Percentiles rank a stretch among this genome's conserved stretches.
Evolutionary conservation across 2,329 filamentous ascomycete species (phyloP).

Genomic region (Dactylellina haptotyla): DNA sequence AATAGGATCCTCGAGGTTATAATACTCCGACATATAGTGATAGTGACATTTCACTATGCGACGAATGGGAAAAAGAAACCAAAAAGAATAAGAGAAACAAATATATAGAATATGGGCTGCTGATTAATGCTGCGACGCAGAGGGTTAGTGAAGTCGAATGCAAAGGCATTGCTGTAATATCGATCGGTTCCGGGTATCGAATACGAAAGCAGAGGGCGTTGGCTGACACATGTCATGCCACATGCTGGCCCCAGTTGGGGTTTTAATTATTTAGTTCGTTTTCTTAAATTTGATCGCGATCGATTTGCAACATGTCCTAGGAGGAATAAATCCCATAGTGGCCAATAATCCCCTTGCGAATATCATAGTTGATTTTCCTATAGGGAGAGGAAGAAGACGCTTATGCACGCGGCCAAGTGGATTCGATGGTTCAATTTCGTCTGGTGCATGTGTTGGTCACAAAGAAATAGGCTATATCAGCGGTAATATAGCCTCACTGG

Average conservation of each 20-base stretch:
- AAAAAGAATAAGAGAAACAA: no score
- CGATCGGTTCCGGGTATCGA: conserved; percentile 8
- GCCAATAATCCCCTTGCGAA: conserved; percentile 22
- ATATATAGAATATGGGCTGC: no score
- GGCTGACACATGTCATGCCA: not conserved
- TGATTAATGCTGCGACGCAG: no score
- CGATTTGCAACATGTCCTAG: not conserved
- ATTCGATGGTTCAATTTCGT: conserved; percentile 20
- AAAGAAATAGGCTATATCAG: conserved; percentile 50
- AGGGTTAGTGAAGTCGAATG: no score
- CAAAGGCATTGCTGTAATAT: no score
- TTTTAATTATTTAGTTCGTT: not conserved
- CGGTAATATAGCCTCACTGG: conserved; percentile 22
- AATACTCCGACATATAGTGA: conserved; percentile 1
- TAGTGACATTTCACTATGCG: not conserved
- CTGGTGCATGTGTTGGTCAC: conserved; percentile 33
- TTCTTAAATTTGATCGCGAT: not conserved
- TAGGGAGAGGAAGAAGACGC: not conserved
- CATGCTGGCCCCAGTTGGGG: not conserved
- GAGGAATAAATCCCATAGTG: not conserved
- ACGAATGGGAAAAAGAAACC: no score
- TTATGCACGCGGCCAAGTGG: not conserved
- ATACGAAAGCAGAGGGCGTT: not conserved
- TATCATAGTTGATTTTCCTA: not conserved
- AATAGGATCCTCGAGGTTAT: not conserved